phyloP scores from a whole-genome alignment of 441 rosid genomes.

The Raphanus hybrid region DNA sequence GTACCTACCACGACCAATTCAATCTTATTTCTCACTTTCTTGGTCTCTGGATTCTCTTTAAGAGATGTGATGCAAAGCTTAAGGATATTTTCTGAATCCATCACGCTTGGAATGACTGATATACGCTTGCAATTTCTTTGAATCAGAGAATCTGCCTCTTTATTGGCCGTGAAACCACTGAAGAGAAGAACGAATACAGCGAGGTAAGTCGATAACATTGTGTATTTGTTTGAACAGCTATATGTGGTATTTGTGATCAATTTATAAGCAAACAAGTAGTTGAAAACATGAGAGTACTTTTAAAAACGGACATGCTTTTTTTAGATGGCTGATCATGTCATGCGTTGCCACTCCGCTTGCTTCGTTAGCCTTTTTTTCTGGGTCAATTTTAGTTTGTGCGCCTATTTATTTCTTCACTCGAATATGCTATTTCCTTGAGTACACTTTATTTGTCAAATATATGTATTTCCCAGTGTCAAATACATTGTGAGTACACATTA shows the following conservation, averaged over 20 bases:
- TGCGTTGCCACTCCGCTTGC: constrained; percentile 24
- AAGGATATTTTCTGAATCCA: not conserved
- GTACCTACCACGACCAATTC: constrained; percentile 39
- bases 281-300: not conserved
- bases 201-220: not conserved
- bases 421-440: not conserved
- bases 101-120: not conserved
- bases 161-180: constrained; percentile 19
- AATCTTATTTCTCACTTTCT: constrained; percentile 27
- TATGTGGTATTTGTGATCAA: not conserved
- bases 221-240: not conserved
- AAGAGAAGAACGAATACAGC: not conserved
- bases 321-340: constrained; percentile 24
- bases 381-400: not conserved
- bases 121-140: not conserved
- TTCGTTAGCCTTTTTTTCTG: not conserved
- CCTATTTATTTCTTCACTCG: not conserved
- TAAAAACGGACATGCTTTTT: not conserved
- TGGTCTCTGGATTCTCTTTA: constrained; percentile 14
- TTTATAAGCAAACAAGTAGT: not conserved
- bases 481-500: not conserved
- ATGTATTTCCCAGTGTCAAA: not conserved
- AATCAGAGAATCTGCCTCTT: constrained; percentile 13
- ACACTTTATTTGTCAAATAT: not conserved
- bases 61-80: not conserved